Evolutionary conservation across 306 rosid genomes (phyloP).

Genomic region (Glycine tomentella): DNA sequence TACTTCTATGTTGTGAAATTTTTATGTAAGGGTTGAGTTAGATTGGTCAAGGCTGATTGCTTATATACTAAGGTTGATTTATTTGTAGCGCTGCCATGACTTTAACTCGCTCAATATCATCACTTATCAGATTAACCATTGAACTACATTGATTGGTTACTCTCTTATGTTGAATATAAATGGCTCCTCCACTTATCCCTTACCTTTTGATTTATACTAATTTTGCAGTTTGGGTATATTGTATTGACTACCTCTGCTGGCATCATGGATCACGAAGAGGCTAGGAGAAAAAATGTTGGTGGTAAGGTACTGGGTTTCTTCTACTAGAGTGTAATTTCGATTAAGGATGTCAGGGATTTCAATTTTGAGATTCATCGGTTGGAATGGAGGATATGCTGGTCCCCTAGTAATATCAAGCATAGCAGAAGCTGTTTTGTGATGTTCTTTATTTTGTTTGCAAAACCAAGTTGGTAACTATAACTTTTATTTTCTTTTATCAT

Average conservation of each 20-base stretch:
- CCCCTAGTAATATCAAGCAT: slow-evolving; percentile 19
- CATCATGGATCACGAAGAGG: slow-evolving; percentile 66
- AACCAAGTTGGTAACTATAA: slow-evolving; percentile 20
- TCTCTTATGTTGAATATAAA: neutral
- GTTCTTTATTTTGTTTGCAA: slow-evolving; percentile 41
- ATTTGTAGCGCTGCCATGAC: neutral
- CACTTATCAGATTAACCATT: neutral
- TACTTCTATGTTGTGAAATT: neutral
- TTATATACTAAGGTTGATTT: neutral
- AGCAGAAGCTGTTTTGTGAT: slow-evolving; percentile 32
- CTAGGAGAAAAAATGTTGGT: slow-evolving; percentile 63
- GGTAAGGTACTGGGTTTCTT: slow-evolving; percentile 62
- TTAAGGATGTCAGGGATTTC: slow-evolving; percentile 17
- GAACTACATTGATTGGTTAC: neutral
- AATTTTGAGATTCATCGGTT: slow-evolving; percentile 28
- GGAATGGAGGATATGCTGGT: slow-evolving; percentile 35
- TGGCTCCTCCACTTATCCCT: neutral
- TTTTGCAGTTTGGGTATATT: slow-evolving; percentile 60
- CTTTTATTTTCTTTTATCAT: slow-evolving; percentile 20
- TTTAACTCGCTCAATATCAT: neutral
- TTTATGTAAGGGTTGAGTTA: neutral
- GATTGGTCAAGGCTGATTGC: slow-evolving; percentile 4
- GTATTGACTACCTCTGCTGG: slow-evolving; percentile 64
- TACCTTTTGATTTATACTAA: neutral
- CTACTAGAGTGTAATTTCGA: slow-evolving; percentile 44